A percentile compares a stretch with the other conserved stretches of the same genome.
These are phyloP conservation scores for Solanum sitiens DNA, from an alignment of 257 asterid species.

Conservation along the genomic window DNA sequence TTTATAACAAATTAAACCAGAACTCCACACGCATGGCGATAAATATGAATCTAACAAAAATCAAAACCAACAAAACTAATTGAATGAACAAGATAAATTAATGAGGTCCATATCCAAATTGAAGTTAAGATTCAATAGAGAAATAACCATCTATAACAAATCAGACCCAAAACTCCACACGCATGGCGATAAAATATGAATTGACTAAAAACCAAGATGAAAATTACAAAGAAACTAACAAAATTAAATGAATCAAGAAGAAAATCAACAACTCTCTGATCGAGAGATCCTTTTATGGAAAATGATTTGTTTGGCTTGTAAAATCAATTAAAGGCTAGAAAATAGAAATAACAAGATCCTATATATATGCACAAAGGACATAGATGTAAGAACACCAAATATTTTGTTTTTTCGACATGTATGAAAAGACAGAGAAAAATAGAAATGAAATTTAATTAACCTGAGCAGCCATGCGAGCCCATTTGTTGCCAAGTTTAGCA, in stretches of 20 bases:
- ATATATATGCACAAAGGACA: not conserved
- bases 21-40: not conserved
- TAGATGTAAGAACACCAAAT: not conserved
- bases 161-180: not conserved
- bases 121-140: not conserved
- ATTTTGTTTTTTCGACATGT: not conserved
- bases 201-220: not conserved
- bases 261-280: not conserved
- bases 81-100: not conserved
- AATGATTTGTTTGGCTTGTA: not conserved
- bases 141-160: not conserved
- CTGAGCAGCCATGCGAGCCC: slow-evolving; percentile 47
- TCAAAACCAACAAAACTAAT: not conserved
- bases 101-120: not conserved
- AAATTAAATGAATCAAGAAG: not conserved
- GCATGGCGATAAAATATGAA: not conserved
- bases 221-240: not conserved
- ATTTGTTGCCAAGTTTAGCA: slow-evolving; percentile 30
- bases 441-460: not conserved
- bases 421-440: not conserved
- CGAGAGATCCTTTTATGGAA: not conserved
- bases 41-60: not conserved
- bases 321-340: not conserved
- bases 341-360: not conserved
- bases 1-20: not conserved